These are phyloP conservation scores for Chytriomyces confervae DNA, from an alignment of 192 early-diverging fungal species.

Conservation along the genomic window DNA sequence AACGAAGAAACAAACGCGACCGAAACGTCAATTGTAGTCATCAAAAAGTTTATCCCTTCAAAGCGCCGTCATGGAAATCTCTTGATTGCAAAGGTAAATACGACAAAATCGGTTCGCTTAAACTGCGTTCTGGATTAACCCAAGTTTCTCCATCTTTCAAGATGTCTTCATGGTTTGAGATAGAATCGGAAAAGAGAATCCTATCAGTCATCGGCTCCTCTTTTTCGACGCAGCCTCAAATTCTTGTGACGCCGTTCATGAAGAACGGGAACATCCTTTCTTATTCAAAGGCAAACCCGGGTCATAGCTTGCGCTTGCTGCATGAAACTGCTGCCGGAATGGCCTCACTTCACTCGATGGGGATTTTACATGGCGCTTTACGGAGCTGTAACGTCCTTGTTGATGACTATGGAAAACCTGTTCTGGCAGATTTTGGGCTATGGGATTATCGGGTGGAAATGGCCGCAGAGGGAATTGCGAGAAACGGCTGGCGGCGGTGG, in stretches of 20 bases:
- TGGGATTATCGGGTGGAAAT: conserved; percentile 31
- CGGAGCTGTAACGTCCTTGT: conserved; percentile 41
- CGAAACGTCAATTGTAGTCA: background rate
- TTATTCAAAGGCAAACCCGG: conserved; percentile 33
- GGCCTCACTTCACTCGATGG: conserved; percentile 33
- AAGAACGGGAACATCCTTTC: conserved; percentile 32
- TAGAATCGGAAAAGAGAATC: background rate
- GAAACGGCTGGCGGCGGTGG: conserved; percentile 36
- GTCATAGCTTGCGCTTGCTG: conserved; percentile 34
- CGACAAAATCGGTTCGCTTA: too few species aligned
- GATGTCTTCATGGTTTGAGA: too few species aligned
- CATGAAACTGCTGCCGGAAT: conserved; percentile 40
- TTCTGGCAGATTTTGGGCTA: conserved; percentile 35
- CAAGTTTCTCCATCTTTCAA: too few species aligned
- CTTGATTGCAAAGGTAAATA: background rate
- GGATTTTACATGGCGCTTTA: conserved; percentile 40
- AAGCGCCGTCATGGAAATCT: background rate
- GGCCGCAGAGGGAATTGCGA: conserved; percentile 4
- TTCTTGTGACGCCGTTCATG: conserved; percentile 36
- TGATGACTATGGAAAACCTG: conserved; percentile 25
- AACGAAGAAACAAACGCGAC: background rate
- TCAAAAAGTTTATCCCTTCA: background rate
- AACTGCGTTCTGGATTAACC: too few species aligned
- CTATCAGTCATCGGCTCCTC: conserved; percentile 20
- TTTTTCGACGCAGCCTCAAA: background rate